Conservation (phyloP, 2,329 filamentous ascomycete genomes). For the Penicillium sp. region DNA sequence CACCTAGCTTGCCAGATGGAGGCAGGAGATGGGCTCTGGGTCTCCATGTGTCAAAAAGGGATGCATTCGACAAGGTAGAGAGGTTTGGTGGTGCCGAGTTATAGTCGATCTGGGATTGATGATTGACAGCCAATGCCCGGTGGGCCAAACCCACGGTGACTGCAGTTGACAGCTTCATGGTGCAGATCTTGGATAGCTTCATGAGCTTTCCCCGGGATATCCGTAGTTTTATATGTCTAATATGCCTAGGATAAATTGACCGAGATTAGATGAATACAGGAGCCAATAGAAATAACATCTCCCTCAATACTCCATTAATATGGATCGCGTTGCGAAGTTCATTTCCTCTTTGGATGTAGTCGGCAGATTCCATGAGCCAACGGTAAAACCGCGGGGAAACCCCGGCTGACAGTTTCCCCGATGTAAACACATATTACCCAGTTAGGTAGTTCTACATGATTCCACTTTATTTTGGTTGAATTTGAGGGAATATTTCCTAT, state of each 20-base stretch:
- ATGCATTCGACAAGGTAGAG: slow-evolving; percentile 12
- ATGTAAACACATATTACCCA: not conserved
- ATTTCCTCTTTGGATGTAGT: slow-evolving; percentile 4
- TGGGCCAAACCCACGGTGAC: not conserved
- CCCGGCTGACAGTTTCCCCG: slow-evolving; percentile 3
- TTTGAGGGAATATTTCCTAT: not conserved
- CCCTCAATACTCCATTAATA: not conserved
- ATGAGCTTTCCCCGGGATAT: not conserved
- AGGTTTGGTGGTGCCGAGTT: slow-evolving; percentile 16
- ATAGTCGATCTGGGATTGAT: not conserved
- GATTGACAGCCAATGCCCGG: not conserved
- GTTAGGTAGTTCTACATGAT: not conserved
- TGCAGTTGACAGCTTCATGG: slow-evolving; percentile 1
- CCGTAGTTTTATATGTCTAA: not conserved
- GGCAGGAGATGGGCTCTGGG: slow-evolving; percentile 18
- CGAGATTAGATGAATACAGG: not conserved
- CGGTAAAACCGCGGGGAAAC: slow-evolving; percentile 9
- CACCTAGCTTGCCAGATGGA: slow-evolving; percentile 16
- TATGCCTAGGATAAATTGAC: not conserved
- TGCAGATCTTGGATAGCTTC: not conserved
- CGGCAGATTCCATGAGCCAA: not conserved
- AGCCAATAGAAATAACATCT: not conserved
- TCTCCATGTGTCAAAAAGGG: slow-evolving; percentile 20
- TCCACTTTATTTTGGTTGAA: not conserved
- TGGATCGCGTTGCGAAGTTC: not conserved